Conservation (phyloP, 1,284 basidiomycete species). For the Leccinum pachyderme region DNA sequence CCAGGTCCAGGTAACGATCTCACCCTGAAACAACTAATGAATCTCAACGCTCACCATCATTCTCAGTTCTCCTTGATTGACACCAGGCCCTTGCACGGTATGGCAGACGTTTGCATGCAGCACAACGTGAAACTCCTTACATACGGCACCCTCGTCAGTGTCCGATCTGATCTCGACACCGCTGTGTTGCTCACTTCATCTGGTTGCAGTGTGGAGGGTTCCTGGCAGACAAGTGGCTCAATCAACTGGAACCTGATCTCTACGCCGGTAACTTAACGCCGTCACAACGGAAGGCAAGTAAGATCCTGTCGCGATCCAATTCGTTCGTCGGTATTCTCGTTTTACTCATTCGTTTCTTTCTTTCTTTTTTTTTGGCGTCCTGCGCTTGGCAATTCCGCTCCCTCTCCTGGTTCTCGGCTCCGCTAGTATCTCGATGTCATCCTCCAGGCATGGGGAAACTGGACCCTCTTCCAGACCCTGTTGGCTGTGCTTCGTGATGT, state of each 20-base stretch:
- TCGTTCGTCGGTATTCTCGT: not conserved
- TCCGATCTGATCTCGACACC: not conserved
- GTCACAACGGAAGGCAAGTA: constrained; percentile 72
- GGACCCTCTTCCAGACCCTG: constrained; percentile 71
- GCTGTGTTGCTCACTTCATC: constrained; percentile 4
- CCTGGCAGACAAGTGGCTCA: constrained; percentile 73
- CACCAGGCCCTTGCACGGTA: constrained; percentile 69
- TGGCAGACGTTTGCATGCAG: constrained; percentile 72
- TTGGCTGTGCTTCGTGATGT: constrained; percentile 58
- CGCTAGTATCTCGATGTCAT: constrained; percentile 79
- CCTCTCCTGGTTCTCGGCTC: not conserved
- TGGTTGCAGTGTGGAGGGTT: constrained; percentile 73
- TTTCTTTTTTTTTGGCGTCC: not conserved
- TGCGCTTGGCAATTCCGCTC: not conserved
- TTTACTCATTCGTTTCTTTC: not conserved
- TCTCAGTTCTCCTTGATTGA: constrained; percentile 79
- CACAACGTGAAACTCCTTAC: constrained; percentile 75
- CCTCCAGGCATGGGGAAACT: constrained; percentile 71
- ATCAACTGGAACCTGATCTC: constrained; percentile 63
- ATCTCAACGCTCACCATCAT: constrained; percentile 7
- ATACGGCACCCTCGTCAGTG: constrained; percentile 72
- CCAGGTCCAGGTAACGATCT: constrained; percentile 66
- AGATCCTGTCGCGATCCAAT: not conserved
- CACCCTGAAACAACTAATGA: not conserved
- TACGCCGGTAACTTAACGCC: constrained; percentile 65